Percentiles rank a stretch among this genome's conserved stretches.
Evolutionary conservation across 768 basidiomycete species (phyloP).

Genomic region (Russula griseocarnosa): DNA sequence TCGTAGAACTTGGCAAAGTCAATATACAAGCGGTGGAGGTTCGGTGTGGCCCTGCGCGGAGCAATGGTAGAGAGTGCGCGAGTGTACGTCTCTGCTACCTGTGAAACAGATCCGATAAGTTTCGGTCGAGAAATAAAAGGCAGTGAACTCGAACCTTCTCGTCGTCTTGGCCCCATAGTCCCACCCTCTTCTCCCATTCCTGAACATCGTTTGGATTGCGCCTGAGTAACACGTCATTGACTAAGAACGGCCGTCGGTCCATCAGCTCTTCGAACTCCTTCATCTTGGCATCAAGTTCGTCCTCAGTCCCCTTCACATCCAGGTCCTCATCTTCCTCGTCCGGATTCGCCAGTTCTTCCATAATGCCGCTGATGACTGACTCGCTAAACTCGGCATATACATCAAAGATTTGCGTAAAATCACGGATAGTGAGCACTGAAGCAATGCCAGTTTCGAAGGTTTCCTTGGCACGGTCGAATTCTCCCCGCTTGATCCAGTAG

Average conservation of each 20-base stretch:
- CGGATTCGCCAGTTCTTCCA: conserved; percentile 75
- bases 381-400: conserved; percentile 94
- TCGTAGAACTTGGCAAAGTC: conserved; percentile 98
- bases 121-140: conserved; percentile 1
- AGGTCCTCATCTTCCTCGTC: conserved; percentile 78
- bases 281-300: conserved; percentile 84
- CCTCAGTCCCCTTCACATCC: conserved; percentile 71
- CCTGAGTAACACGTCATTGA: conserved; percentile 90
- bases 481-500: conserved; percentile 96
- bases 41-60: conserved; percentile 86
- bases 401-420: conserved; percentile 98
- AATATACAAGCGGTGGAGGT: conserved; percentile 84
- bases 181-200: conserved; percentile 98
- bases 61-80: conserved; percentile 83
- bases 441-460: conserved; percentile 87
- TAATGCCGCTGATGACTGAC: conserved; percentile 81
- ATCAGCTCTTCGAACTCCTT: conserved; percentile 90
- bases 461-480: conserved; percentile 84
- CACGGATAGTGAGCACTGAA: conserved; percentile 84
- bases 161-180: conserved; percentile 89
- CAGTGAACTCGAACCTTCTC: conserved; percentile 59
- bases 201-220: conserved; percentile 97
- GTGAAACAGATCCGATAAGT: conserved; percentile 14
- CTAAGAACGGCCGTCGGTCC: conserved; percentile 91
- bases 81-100: conserved; percentile 93